These are phyloP conservation scores for Fusarium sambucinum DNA, from an alignment of 2,329 filamentous ascomycete species.

Conservation along the genomic window DNA sequence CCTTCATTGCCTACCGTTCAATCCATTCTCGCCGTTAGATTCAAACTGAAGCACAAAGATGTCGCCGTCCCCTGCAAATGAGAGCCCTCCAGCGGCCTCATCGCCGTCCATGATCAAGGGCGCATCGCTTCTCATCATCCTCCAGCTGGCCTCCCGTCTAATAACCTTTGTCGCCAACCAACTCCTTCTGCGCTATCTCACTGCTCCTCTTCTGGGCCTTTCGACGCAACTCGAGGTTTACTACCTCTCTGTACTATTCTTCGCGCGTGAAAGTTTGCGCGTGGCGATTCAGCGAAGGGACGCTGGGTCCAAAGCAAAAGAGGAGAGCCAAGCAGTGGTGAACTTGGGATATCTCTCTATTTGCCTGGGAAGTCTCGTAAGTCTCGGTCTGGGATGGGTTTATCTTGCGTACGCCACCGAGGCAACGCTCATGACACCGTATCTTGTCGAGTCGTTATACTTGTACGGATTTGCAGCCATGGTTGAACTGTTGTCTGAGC, in stretches of 20 bases:
- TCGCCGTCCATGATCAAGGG: conserved; percentile 68
- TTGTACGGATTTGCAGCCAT: conserved; percentile 69
- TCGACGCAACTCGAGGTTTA: conserved; percentile 93
- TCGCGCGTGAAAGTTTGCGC: conserved; percentile 89
- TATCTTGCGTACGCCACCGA: conserved; percentile 70
- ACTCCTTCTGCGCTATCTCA: conserved; percentile 86
- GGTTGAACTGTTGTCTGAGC: conserved; percentile 86
- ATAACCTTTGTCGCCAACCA: conserved; percentile 95
- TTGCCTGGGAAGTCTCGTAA: conserved; percentile 73
- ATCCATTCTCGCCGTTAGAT: background rate
- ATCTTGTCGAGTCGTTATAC: conserved; percentile 66
- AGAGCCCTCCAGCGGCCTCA: background rate
- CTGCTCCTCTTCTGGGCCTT: conserved; percentile 84
- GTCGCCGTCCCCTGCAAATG: background rate
- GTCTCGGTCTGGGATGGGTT: conserved; percentile 72
- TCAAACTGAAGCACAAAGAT: conserved; percentile 3
- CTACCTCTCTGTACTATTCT: conserved; percentile 93
- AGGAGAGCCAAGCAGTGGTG: conserved; percentile 78
- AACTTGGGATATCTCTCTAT: conserved; percentile 89
- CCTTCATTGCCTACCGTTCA: background rate
- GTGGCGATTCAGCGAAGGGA: conserved; percentile 87
- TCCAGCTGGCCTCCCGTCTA: conserved; percentile 88
- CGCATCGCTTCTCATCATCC: conserved; percentile 85
- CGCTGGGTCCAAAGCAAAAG: conserved; percentile 22
- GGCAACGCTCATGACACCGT: conserved; percentile 68